Base-by-base conservation (phyloP, 768 basidiomycete species). In the Coprinopsis cinerea region DNA sequence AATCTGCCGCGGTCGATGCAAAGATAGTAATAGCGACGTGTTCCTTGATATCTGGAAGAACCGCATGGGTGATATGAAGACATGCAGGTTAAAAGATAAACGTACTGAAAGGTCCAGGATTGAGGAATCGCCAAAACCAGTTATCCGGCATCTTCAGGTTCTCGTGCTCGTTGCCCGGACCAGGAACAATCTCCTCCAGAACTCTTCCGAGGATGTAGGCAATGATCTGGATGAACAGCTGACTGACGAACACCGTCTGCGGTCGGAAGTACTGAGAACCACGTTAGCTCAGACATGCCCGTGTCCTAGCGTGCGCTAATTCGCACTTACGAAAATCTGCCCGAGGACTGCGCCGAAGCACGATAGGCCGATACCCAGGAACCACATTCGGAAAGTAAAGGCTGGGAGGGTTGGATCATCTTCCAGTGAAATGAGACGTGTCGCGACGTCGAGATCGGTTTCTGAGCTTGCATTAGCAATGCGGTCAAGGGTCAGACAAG, bases 21-120 rank as follows among this genome's bases (percentile, higher is more conserved):
- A 83, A 78, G 30, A 82, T 79, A 2, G 79, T 79, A 44, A 83
- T 82, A 14, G 75, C 75, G 6, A 81, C 78, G 55, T 83, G 81
- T 56, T 83, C 81, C 59, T 72, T 73, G 59, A 71, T 66, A 53
- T 77, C 74, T 76, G 37, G 2, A 39, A 6, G 17, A 39, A 18
- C 6, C 11, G 36, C 20, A 13, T n/a, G 27, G 15, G 15, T 18
- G 34, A 36, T n/a, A 40, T 17, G 23, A 23, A 22, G n/a, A 28
- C 22, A 20, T 13, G 23, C 22, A 44, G 22, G 24, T 28, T 5
- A 20, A 22, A 30, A 44, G n/a, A 27, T 41, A 30, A 22, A 49
- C 57, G 63, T 69, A 70, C 81, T 83, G 68, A 83, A 83, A 18
- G 78, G 77, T 0, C 81, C 79, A 2, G 80, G 81, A 57, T 82